These are phyloP conservation scores for Colletotrichum sp. DNA, from an alignment of 2,329 filamentous ascomycete species.

Conservation along the genomic window DNA sequence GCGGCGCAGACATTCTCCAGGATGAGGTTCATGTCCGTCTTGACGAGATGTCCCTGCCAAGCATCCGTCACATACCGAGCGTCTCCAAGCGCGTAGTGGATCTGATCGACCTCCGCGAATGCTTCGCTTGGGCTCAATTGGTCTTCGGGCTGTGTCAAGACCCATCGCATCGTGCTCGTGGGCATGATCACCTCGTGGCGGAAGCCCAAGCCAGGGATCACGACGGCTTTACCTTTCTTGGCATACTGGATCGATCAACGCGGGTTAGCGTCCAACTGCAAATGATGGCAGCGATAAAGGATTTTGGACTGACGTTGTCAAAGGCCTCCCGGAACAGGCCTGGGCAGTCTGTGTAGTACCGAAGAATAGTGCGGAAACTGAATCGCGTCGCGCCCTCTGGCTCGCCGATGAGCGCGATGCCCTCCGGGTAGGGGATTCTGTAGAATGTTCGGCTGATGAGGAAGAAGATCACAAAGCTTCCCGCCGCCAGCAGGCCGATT, in stretches of 20 bases:
- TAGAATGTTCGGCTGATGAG: constrained; percentile 23
- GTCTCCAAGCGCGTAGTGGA: constrained; percentile 41
- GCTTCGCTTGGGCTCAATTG: constrained; percentile 37
- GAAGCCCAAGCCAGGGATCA: constrained; percentile 43
- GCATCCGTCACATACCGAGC: constrained; percentile 33
- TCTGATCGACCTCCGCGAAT: constrained; percentile 42
- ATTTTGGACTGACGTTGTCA: constrained; percentile 25
- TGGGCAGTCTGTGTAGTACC: constrained; percentile 34
- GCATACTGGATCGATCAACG: constrained; percentile 35
- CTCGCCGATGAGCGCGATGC: constrained; percentile 30
- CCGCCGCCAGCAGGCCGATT: neutral
- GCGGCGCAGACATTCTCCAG: constrained; percentile 36
- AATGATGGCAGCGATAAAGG: neutral
- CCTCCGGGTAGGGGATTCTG: constrained; percentile 27
- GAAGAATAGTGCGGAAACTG: constrained; percentile 31
- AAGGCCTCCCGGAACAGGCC: constrained; percentile 34
- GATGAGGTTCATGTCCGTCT: constrained; percentile 36
- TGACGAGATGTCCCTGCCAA: constrained; percentile 39
- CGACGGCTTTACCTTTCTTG: constrained; percentile 44
- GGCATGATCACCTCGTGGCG: constrained; percentile 49
- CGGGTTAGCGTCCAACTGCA: neutral
- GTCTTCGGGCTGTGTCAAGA: constrained; percentile 41
- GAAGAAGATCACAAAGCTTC: constrained; percentile 11
- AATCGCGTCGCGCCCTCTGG: constrained; percentile 24
- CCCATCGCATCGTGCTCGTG: constrained; percentile 41